These are phyloP conservation scores for Huntiella savannae DNA, from an alignment of 2,329 filamentous ascomycete species.

Conservation along the genomic window DNA sequence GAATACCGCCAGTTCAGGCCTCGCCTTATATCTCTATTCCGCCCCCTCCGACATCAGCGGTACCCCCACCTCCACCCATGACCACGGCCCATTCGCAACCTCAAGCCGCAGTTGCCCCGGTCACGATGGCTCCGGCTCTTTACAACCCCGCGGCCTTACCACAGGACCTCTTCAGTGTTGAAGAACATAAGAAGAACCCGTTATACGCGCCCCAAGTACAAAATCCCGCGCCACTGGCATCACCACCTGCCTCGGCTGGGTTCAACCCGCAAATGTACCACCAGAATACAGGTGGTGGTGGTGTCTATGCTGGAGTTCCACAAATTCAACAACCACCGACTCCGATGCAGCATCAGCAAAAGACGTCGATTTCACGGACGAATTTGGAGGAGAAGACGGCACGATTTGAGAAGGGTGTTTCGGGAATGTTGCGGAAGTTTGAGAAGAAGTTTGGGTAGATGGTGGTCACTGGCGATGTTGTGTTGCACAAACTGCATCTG, in stretches of 20 bases:
- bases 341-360: neutral
- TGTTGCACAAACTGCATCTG: neutral
- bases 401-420: slow-evolving; percentile 49
- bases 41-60: slow-evolving; percentile 21
- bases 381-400: slow-evolving; percentile 47
- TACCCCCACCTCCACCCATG: slow-evolving; percentile 14
- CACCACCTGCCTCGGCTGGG: slow-evolving; percentile 19
- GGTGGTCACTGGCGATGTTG: too few species aligned
- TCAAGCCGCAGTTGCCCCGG: slow-evolving; percentile 9
- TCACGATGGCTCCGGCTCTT: slow-evolving; percentile 15
- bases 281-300: slow-evolving; percentile 20
- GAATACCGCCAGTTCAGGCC: slow-evolving; percentile 28
- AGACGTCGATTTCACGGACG: slow-evolving; percentile 10
- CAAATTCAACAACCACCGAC: neutral
- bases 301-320: neutral
- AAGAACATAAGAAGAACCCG: slow-evolving; percentile 1
- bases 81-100: slow-evolving; percentile 11
- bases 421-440: slow-evolving; percentile 56
- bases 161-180: slow-evolving; percentile 4
- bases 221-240: slow-evolving; percentile 14
- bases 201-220: slow-evolving; percentile 11
- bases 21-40: slow-evolving; percentile 15
- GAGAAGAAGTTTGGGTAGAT: slow-evolving; percentile 50
- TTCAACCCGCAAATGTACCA: slow-evolving; percentile 39
- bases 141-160: slow-evolving; percentile 1